Base-by-base conservation (phyloP, 257 asterid species). In the Craterostigma plantagineum region DNA sequence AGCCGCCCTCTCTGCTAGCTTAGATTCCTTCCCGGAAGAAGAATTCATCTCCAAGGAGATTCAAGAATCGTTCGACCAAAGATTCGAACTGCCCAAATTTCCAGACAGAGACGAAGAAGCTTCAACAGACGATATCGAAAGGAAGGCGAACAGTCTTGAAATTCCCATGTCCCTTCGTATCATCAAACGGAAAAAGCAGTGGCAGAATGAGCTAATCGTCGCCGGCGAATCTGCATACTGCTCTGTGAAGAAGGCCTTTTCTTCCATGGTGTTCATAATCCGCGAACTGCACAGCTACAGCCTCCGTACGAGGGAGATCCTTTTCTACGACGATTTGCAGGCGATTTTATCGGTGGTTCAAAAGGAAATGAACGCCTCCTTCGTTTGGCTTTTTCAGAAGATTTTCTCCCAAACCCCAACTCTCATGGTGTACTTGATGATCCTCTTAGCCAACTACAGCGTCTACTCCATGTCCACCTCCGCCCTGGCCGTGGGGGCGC, bases 331-430 rank as follows among this genome's bases (percentile, higher is more conserved):
- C 47, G 96, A 90, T 61, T 45, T 90, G 50, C 92, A 69, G n/a
- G 99, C 84, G 46, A 75, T 83, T 30, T 45, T 83, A 12, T 80
- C 54, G 14, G 70, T 76, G 43, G 99, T 79, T 33, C 94, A 77
- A 39, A 73, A 56, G 57, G 99, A 90, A 58, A 75, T 90, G 71
- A 72, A 83, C 41, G 91, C 90, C 0, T 79, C 99, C 0, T 90
- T 90, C 34, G 96, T 83, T 16, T 90, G 99, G 99, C 52, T 90
- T 64, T 90, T 90, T 65, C 84, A 90, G 78, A 86, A 75, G 46
- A 94, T 90, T 5, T 90, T 90, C 63, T 83, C 99, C 0, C 83
- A 69, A 8, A 90, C 99, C 12, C 99, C 99, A 0, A 83, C 85
- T 38, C 50, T 90, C 38, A 90, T 90, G 99, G 76, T 90, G 36